Conservation (phyloP, 1,139 yeast species). For the Debaryomyces psychrophilus region DNA sequence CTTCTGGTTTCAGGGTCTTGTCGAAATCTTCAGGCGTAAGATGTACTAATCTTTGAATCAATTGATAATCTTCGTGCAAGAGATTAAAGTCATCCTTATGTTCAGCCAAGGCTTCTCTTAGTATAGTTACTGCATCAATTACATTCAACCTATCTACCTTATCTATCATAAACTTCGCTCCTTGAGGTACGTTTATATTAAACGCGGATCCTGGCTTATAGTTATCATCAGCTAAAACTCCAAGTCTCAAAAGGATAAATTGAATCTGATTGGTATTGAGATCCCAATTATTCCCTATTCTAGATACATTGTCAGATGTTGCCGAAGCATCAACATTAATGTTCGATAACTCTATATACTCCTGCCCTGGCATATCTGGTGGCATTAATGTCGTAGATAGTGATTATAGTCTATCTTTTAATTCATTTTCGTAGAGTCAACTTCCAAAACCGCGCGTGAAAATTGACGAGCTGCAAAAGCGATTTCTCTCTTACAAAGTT, state of each 20-base stretch:
- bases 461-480: background rate
- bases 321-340: background rate
- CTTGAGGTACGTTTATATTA: conserved; percentile 23
- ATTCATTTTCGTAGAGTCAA: background rate
- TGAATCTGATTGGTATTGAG: conserved; percentile 29
- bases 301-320: background rate
- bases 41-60: conserved; percentile 35
- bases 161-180: conserved; percentile 34
- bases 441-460: background rate
- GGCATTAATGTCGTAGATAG: background rate
- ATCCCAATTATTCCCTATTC: conserved; percentile 8
- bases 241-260: conserved; percentile 33
- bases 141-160: conserved; percentile 27
- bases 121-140: conserved; percentile 33
- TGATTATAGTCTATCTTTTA: background rate
- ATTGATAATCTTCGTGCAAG: conserved; percentile 37
- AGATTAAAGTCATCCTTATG: conserved; percentile 49
- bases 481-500: background rate
- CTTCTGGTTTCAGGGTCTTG: conserved; percentile 9
- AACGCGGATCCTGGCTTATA: conserved; percentile 15
- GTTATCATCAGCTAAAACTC: conserved; percentile 34
- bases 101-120: conserved; percentile 42
- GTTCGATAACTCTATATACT: conserved; percentile 8
- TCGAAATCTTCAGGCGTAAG: conserved; percentile 23
- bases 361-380: background rate